Evolutionary conservation across 164 flowering plant genomes (phyloP), one percentile per base, ranked within the genome.

Genomic region (Akebia trifoliata): DNA sequence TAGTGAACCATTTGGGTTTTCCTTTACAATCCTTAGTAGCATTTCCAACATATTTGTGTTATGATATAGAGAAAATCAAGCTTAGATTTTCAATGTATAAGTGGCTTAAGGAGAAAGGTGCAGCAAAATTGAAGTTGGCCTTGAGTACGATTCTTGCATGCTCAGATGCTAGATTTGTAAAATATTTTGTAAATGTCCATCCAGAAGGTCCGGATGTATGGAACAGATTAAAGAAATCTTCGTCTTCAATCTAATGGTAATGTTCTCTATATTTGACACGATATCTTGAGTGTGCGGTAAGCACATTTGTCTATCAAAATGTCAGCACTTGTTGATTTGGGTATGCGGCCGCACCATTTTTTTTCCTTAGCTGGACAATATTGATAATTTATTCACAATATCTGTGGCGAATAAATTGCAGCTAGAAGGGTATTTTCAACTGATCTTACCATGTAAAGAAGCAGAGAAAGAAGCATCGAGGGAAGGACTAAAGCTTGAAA

Each of bases 151-250:
- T 85, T 18, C 44, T 85, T 48, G 70, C 73, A 17, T 59, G 69
- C 73, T 62, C 88, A 14, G 85, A 82, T 14, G 54, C 62, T 25
- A 1, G 8, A 17, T 86, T 83, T 57, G 21, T 72, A 15, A 64
- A 36, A 37, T 42, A 22, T 17, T 74, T 67, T 68, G 93, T 90
- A 34, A 69, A 69, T 36, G 70, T 32, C n/a, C 89, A 85, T 51
- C 88, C 90, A 25, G 45, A 54, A 57, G 95, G 97, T 28, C 78
- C 64, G 62, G 66, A 76, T 59, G 72, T 73, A 45, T 87, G 86
- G 86, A 61, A 79, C 51, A 65, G 70, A 8, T 73, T 83, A 62
- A 81, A 72, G 70, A 68, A 63, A 60, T 38, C 40, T 21, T 60
- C 68, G 32, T 70, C 61, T 60, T 64, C 68, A 29, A 34, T 22